Evolutionary conservation across 2,329 filamentous ascomycete genomes (phyloP).

Genomic region (Aspergillus ruber): DNA sequence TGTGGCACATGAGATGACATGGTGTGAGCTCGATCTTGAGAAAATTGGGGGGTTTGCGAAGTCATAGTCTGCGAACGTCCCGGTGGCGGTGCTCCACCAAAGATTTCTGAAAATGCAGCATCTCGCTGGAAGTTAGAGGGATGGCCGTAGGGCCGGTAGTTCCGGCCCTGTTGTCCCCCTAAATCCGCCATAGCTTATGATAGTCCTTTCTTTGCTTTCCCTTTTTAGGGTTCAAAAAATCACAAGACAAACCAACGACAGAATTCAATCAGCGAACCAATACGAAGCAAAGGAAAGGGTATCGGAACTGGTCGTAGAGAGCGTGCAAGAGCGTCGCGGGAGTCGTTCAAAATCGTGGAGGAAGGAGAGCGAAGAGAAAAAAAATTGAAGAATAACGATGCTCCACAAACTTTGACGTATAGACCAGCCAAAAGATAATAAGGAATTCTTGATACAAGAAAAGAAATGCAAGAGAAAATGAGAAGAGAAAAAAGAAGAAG

Average conservation of each 20-base stretch:
- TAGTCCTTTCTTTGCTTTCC: constrained; percentile 5
- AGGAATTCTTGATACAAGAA: constrained; percentile 11
- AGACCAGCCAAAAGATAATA: constrained; percentile 11
- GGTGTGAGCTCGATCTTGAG: constrained; percentile 68
- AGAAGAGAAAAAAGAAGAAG: neutral
- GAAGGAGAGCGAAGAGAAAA: constrained; percentile 16
- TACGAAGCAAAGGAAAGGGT: constrained; percentile 6
- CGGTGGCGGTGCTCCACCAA: constrained; percentile 75
- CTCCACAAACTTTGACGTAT: constrained; percentile 16
- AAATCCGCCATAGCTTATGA: constrained; percentile 54
- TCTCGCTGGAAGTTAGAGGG: constrained; percentile 65
- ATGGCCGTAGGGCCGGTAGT: constrained; percentile 52
- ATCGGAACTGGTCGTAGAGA: constrained; percentile 26
- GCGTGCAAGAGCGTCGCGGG: constrained; percentile 28
- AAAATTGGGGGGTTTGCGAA: constrained; percentile 60
- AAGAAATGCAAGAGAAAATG: neutral
- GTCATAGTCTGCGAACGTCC: constrained; percentile 96
- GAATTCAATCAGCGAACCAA: neutral
- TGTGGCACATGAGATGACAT: constrained; percentile 55
- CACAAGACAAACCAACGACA: neutral
- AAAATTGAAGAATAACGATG: constrained; percentile 2
- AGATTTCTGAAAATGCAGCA: constrained; percentile 93
- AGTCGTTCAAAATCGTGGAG: constrained; percentile 27
- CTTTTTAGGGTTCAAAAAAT: neutral
- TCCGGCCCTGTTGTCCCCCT: constrained; percentile 55